Evolutionary conservation across 768 basidiomycete species (phyloP), one percentile per base, ranked within the genome.

Genomic region (Mrakia hoshinonis): DNA sequence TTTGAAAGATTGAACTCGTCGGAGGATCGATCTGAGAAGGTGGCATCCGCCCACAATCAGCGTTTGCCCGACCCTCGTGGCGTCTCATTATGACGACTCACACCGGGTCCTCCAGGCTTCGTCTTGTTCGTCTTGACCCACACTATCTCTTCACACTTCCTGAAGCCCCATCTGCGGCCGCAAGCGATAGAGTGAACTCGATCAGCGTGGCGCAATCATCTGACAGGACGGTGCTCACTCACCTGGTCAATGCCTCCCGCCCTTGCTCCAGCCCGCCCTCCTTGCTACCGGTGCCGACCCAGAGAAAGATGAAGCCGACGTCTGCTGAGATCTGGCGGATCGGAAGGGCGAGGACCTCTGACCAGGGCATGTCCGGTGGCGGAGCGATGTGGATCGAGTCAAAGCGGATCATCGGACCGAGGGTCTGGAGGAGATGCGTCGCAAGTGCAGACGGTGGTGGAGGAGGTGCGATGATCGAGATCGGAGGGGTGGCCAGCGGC

Each of bases 71-170:
- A 26, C 15, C 3, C 12, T 31, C 38, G 43, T 7, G 13, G 2
- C 24, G 54, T 47, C 15, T 43, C 43, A 43, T 15, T 43, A 6
- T 43, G 43, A 43, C 43, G 43, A 60, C 72, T 43, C 51, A 73
- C 72, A 7, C 72, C 72, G 4, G 72, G 67, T 31, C 67, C 72
- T 78, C 89, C 89, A 29, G 81, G 83, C 26, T 62, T 54, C 36
- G 80, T 83, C 72, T 84, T 84, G 78, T 97, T 99, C 58, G 92
- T 94, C 81, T 92, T 92, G 69, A 96, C 89, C 94, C 93, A 98
- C 5, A 96, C 91, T n/a, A 99, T 90, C 77, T 99, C 96, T 76
- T 99, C 96, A 76, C 92, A 96, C 64, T 96, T 81, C 52, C 92
- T 67, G 65, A 80, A 80, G 4, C 95, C 96, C 94, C 95, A 99